Conservation (phyloP, 108 stramenopile species). For the Fistulifera solaris region DNA sequence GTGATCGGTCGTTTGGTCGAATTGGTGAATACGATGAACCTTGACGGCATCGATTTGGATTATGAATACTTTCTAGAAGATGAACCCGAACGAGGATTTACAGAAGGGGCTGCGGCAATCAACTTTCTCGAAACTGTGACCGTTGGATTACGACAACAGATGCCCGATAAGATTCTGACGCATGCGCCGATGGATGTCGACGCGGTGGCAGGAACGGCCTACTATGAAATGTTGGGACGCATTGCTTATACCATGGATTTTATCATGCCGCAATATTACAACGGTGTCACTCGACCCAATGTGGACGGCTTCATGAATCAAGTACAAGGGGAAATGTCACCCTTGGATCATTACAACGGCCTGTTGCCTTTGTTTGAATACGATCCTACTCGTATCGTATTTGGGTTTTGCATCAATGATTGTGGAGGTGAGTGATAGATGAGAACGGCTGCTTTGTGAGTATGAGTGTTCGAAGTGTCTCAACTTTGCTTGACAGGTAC, state of each 20-base stretch:
- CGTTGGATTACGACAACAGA: constrained; percentile 22
- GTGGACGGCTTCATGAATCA: constrained; percentile 24
- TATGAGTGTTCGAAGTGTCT: too few species aligned
- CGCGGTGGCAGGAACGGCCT: constrained; percentile 22
- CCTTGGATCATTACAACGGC: constrained; percentile 21
- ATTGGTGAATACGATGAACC: constrained; percentile 31
- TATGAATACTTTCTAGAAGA: constrained; percentile 60
- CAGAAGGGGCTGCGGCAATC: constrained; percentile 24
- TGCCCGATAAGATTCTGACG: constrained; percentile 31
- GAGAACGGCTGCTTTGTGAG: too few species aligned
- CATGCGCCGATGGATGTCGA: constrained; percentile 60
- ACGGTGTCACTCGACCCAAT: constrained; percentile 29
- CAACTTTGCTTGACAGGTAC: too few species aligned
- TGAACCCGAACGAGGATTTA: constrained; percentile 11
- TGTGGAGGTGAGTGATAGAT: constrained; percentile 9
- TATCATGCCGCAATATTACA: constrained; percentile 56
- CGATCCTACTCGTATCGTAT: constrained; percentile 39
- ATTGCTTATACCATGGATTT: constrained; percentile 26
- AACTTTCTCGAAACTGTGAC: constrained; percentile 29
- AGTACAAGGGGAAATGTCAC: constrained; percentile 12
- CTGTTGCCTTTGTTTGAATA: constrained; percentile 26
- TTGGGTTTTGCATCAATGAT: constrained; percentile 48
- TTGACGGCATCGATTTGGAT: constrained; percentile 58
- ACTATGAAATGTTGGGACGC: constrained; percentile 34
- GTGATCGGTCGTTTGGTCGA: constrained; percentile 30